Percentiles rank a stretch among this genome's conserved stretches.
Evolutionary conservation across 2,329 filamentous ascomycete species (phyloP).

Genomic region (Thelonectria olida): DNA sequence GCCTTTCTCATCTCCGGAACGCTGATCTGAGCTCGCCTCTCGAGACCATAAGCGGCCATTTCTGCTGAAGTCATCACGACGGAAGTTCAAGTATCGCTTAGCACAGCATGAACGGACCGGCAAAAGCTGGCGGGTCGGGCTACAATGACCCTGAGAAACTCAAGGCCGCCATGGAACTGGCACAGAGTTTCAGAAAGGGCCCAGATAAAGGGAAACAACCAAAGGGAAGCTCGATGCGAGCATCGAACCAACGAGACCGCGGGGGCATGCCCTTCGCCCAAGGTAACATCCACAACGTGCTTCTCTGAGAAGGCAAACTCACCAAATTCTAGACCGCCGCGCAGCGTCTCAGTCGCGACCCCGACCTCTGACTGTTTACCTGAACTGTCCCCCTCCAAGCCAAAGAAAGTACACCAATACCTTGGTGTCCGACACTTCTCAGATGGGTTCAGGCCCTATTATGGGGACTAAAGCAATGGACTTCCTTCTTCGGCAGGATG

Average conservation of each 20-base stretch:
- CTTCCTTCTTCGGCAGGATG: constrained; percentile 34
- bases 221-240: not conserved
- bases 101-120: not conserved
- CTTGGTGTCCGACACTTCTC: constrained; percentile 15
- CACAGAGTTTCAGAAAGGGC: constrained; percentile 36
- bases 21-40: not conserved
- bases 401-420: constrained; percentile 27
- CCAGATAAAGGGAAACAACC: not conserved
- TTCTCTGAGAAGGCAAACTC: not conserved
- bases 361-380: not conserved
- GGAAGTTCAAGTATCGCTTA: not conserved
- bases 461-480: constrained; percentile 33
- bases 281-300: not conserved
- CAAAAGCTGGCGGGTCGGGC: constrained; percentile 25
- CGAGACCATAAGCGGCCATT: not conserved
- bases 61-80: not conserved
- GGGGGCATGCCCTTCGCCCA: not conserved
- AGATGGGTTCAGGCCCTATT: constrained; percentile 22
- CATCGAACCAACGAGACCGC: not conserved
- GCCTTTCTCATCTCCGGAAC: not conserved
- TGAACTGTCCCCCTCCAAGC: constrained; percentile 26
- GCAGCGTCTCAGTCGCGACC: not conserved
- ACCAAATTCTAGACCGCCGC: not conserved
- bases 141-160: constrained; percentile 40
- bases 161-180: constrained; percentile 40